phyloP scores from a whole-genome alignment of 805 yeast species.

The Myxozyma neotropica region DNA sequence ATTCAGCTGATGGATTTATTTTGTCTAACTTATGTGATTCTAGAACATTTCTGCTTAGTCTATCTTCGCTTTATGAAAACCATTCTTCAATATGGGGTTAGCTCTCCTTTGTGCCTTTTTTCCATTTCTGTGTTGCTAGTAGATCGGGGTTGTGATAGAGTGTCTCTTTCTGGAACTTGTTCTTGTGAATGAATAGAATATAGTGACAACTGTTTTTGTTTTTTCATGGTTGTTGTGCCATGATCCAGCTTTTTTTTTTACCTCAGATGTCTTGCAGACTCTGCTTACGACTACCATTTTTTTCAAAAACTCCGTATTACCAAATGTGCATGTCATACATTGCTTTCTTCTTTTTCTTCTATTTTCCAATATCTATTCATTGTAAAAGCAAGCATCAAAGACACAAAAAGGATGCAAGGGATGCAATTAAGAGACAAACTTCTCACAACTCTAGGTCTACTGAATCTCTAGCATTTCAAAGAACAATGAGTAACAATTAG shows the following conservation, averaged over 20 bases:
- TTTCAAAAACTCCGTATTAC: not conserved
- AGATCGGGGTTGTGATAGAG: slow-evolving; percentile 11
- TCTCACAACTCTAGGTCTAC: slow-evolving; percentile 8
- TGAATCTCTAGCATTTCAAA: not conserved
- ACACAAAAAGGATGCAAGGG: not conserved
- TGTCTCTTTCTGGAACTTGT: not conserved
- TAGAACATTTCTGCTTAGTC: not conserved
- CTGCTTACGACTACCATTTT: not conserved
- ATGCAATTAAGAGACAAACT: not conserved
- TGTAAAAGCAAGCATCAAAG: slow-evolving; percentile 11
- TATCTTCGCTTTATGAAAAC: not conserved
- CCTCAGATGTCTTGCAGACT: not conserved
- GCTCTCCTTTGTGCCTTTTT: slow-evolving; percentile 1
- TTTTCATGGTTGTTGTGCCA: not conserved
- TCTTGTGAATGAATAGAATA: slow-evolving; percentile 8
- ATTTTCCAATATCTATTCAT: slow-evolving; percentile 1
- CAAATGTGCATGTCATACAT: not conserved
- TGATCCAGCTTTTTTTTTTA: not conserved
- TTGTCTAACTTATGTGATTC: not conserved
- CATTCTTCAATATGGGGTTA: slow-evolving; percentile 3
- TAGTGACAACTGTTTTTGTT: not conserved
- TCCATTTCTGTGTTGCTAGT: slow-evolving; percentile 4
- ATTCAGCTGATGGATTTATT: no score
- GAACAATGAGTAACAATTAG: slow-evolving; percentile 6
- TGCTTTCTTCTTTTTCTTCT: not conserved